Evolutionary conservation across 2,329 filamentous ascomycete species (phyloP).

Genomic region (Atkinsonella texensis): DNA sequence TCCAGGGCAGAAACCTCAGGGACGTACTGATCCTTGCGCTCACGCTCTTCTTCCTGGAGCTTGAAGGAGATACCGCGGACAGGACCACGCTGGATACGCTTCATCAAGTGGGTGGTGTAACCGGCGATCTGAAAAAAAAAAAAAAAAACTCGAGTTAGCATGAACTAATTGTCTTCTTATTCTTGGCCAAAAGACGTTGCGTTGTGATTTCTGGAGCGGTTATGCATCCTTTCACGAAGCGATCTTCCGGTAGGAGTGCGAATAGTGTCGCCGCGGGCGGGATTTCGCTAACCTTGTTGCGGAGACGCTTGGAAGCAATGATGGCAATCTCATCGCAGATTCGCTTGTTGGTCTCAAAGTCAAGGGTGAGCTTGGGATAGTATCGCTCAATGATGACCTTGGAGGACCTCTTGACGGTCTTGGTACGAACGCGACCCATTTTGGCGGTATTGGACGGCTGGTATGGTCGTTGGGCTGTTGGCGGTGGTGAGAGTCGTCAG

Average conservation of each 20-base stretch:
- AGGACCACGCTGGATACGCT: conserved; percentile 98
- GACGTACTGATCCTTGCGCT: conserved; percentile 99
- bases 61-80: conserved; percentile 99
- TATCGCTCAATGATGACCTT: conserved; percentile 99
- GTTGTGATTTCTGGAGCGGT: no score
- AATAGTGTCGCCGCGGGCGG: not conserved
- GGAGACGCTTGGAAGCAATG: conserved; percentile 96
- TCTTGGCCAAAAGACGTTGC: no score
- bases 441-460: conserved; percentile 39
- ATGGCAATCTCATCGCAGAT: conserved; percentile 99
- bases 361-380: conserved; percentile 95
- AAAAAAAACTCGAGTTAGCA: not conserved
- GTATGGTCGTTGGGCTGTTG: conserved; percentile 21
- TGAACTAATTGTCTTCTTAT: not conserved
- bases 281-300: conserved; percentile 73
- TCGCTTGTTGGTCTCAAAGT: conserved; percentile 99
- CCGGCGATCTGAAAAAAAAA: conserved; percentile 63
- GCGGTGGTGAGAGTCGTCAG: not conserved
- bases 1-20: conserved; percentile 97
- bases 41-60: conserved; percentile 99
- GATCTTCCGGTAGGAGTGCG: not conserved
- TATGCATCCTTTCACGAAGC: no score
- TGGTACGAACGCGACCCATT: conserved; percentile 60
- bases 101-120: conserved; percentile 98
- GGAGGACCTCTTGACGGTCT: conserved; percentile 67